Conservation (phyloP, 192 early-diverging fungal species). For the Mortierella hygrophila region DNA sequence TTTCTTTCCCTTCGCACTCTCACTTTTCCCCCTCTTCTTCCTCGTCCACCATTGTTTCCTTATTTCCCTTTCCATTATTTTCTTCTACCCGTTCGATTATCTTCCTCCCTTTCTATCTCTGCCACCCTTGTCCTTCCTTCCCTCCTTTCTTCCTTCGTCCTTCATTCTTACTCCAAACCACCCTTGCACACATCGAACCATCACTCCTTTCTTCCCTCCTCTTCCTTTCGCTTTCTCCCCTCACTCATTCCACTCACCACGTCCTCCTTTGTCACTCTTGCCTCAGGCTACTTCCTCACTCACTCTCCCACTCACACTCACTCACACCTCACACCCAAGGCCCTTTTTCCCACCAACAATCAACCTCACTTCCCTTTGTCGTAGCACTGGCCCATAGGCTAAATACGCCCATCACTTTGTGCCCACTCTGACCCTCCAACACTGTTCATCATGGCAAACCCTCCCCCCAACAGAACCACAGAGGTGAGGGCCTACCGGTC, state of each 20-base stretch:
- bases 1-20: not conserved
- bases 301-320: not conserved
- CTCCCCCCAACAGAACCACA: slow-evolving; percentile 6
- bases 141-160: not conserved
- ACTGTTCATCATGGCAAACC: slow-evolving; percentile 17
- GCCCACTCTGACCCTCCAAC: not conserved
- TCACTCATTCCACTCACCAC: not conserved
- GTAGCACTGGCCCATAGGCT: not conserved
- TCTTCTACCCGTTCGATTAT: not conserved
- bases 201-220: not conserved
- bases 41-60: not conserved
- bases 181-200: not conserved
- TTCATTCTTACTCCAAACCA: not conserved
- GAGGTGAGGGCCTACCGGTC: slow-evolving; percentile 17
- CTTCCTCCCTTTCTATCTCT: not conserved
- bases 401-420: too few relatives aligned
- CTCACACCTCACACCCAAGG: too few relatives aligned
- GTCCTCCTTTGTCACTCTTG: not conserved
- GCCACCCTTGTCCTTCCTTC: not conserved
- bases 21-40: not conserved
- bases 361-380: not conserved
- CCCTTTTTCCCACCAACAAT: not conserved
- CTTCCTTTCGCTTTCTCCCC: not conserved
- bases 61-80: not conserved
- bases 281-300: not conserved